phyloP scores from a whole-genome alignment of 2,329 filamentous ascomycete genomes.

The Calonectria multiphialidica region DNA sequence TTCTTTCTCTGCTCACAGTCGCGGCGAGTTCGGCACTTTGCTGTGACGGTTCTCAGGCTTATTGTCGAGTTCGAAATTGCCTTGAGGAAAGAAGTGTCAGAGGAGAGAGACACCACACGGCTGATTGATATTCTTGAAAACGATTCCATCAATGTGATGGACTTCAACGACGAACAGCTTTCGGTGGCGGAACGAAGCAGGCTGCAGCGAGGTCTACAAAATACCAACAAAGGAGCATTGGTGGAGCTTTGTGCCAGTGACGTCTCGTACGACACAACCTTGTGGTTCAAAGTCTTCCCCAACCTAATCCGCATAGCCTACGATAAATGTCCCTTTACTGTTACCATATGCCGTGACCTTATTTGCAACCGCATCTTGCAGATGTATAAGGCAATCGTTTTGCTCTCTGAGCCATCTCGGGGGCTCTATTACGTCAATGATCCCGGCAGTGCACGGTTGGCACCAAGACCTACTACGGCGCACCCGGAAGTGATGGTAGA shows the following conservation, averaged over 20 bases:
- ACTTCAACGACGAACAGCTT: slow-evolving; percentile 91
- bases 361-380: slow-evolving; percentile 93
- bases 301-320: slow-evolving; percentile 93
- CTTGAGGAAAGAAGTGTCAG: slow-evolving; percentile 74
- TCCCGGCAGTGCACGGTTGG: slow-evolving; percentile 64
- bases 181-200: slow-evolving; percentile 94
- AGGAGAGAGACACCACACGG: slow-evolving; percentile 74
- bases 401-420: slow-evolving; percentile 79
- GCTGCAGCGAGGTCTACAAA: slow-evolving; percentile 89
- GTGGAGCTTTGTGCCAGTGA: slow-evolving; percentile 97
- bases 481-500: slow-evolving; percentile 91
- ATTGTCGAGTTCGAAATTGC: slow-evolving; percentile 95
- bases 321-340: slow-evolving; percentile 90
- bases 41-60: slow-evolving; percentile 90
- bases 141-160: slow-evolving; percentile 88
- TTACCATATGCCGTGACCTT: slow-evolving; percentile 90
- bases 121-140: slow-evolving; percentile 94
- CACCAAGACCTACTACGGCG: slow-evolving; percentile 71
- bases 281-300: slow-evolving; percentile 99
- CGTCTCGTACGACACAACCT: slow-evolving; percentile 90
- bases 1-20: slow-evolving; percentile 99
- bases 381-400: slow-evolving; percentile 88
- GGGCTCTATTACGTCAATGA: slow-evolving; percentile 74
- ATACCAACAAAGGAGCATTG: slow-evolving; percentile 85
- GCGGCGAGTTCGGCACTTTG: slow-evolving; percentile 86